A percentile compares a stretch with the other conserved stretches of the same genome.
phyloP scores from a whole-genome alignment of 2,329 filamentous ascomycete species.

The Monilinia aucupariae region DNA sequence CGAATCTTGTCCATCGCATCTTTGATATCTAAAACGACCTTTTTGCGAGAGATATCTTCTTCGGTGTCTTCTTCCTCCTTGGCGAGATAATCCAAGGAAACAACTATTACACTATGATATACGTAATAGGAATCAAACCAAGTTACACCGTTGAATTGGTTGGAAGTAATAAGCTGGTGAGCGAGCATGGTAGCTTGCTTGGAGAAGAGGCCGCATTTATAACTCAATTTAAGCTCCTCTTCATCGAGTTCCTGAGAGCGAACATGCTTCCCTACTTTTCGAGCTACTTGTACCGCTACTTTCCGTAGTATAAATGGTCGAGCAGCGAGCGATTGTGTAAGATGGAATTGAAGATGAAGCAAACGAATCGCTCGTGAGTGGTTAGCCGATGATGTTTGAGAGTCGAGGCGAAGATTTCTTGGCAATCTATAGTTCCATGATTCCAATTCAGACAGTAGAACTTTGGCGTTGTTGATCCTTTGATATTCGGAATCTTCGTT shows the following conservation, averaged over 20 bases:
- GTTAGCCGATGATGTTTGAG: conserved; percentile 19
- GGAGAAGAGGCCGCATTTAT: conserved; percentile 29
- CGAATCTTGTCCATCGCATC: conserved; percentile 26
- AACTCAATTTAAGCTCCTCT: conserved; percentile 28
- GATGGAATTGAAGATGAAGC: conserved; percentile 32
- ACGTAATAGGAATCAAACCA: conserved; percentile 34
- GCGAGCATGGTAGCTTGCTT: conserved; percentile 25
- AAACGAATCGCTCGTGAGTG: conserved; percentile 30
- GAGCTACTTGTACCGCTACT: conserved; percentile 29
- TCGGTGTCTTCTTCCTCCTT: conserved; percentile 29
- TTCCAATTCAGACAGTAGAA: conserved; percentile 28
- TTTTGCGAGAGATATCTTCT: conserved; percentile 29
- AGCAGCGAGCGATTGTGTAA: conserved; percentile 30
- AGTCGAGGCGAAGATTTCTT: conserved; percentile 25
- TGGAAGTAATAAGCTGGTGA: conserved; percentile 26
- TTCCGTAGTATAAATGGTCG: conserved; percentile 32
- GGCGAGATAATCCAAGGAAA: conserved; percentile 32
- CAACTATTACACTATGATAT: conserved; percentile 32
- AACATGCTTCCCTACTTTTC: conserved; percentile 29
- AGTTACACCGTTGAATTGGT: conserved; percentile 30
- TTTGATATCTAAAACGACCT: conserved; percentile 30
- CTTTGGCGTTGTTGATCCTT: conserved; percentile 25
- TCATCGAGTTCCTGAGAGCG: conserved; percentile 28
- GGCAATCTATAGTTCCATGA: conserved; percentile 31
- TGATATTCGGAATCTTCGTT: conserved; percentile 24